Base-by-base conservation (phyloP, 495 filamentous ascomycete species). In the Penicillium canariense region DNA sequence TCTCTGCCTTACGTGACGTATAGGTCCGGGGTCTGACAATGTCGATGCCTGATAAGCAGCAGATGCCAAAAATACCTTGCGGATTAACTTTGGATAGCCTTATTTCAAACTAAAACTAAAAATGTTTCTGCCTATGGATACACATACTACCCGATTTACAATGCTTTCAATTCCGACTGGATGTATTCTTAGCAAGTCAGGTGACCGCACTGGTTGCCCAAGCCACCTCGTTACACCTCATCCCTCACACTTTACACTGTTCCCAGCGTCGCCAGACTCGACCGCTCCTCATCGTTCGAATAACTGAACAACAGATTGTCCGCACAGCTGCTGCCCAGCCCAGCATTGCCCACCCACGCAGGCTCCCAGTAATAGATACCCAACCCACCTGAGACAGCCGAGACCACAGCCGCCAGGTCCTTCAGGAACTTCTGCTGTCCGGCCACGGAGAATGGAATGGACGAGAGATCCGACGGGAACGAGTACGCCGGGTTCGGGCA, bases 331-430 rank as follows among this genome's bases (percentile, higher is more conserved):
- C 76, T 77, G 20, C 87, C 86, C 51, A 88, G 66, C 11, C 66
- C 77, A 11, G 77, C 78, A 65, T 88, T 87, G 39, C 81, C 69
- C 39, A 87, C 73, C 85, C 85, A 89, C 7, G 80, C 84, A 4
- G 85, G 86, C 63, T 88, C 84, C 85, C 86, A 88, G 50, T 87
- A 89, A 60, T 86, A 87, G 38, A 88, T 54, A 0, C 85, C 85
- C 49, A 71, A 20, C 0, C 72, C 72, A 10, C 77, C 77, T 3
- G 66, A 71, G 4, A 81, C 76, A 5, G 65, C 73, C 2, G 70
- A 68, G 32, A 87, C 74, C 4, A 82, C 72, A n/a, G 58, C 67
- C 0, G 82, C 83, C 47, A 88, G 64, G 30, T 77, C 65, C 54
- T 77, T 61, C 56, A 87, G 56, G 66, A 80, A 88, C 2, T 71